Evolutionary conservation across 225 moss, liverwort and hornwort species (phyloP).

Genomic region (Thuidium tamariscinum): DNA sequence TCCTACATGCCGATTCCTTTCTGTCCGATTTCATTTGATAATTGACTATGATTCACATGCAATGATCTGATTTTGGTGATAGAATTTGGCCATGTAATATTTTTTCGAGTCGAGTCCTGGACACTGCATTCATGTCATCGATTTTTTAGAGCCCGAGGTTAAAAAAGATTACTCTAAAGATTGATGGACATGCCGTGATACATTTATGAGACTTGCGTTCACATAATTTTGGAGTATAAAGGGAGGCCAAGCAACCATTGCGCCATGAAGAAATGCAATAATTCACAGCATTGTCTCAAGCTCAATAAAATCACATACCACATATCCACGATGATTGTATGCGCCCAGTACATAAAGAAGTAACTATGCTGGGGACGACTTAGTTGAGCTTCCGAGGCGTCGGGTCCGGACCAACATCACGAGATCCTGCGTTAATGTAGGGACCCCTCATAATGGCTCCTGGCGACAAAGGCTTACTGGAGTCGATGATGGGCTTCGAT

Average conservation of each 20-base stretch:
- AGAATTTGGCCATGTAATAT: not conserved
- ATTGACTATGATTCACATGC: not conserved
- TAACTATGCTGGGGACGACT: not conserved
- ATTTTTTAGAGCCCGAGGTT: not conserved
- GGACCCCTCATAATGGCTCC: slow-evolving; percentile 92
- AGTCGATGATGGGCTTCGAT: slow-evolving; percentile 66
- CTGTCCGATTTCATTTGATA: not conserved
- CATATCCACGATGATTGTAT: not conserved
- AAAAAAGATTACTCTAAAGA: not conserved
- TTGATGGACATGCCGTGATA: not conserved
- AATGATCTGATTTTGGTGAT: not conserved
- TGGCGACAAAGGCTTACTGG: slow-evolving; percentile 74
- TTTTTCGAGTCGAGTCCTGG: not conserved
- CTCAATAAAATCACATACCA: not conserved
- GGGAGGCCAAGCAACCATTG: not conserved
- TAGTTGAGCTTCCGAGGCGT: slow-evolving; percentile 21
- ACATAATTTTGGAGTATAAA: not conserved
- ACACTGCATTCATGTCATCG: not conserved
- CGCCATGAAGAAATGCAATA: not conserved
- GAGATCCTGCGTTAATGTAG: slow-evolving; percentile 79
- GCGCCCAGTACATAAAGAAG: not conserved
- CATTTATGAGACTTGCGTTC: not conserved
- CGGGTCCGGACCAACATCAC: slow-evolving; percentile 80
- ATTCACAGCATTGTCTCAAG: not conserved
- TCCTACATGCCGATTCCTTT: not conserved